Evolutionary conservation across 2,329 filamentous ascomycete genomes (phyloP).

Genomic region (Hymenoscyphus infarciens): DNA sequence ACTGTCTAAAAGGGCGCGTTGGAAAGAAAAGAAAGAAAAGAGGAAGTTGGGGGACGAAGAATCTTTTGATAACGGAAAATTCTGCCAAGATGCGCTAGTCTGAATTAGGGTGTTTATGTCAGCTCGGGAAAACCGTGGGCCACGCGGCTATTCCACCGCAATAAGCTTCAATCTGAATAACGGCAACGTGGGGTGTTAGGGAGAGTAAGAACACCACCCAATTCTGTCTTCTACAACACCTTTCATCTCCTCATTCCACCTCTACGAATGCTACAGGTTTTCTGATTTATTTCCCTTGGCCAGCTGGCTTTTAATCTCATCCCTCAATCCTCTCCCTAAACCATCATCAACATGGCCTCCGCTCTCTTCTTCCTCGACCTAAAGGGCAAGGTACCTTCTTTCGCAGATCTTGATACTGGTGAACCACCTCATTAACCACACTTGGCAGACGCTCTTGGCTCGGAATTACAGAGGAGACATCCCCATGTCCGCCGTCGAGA

Average conservation of each 20-base stretch:
- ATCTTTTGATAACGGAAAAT: slow-evolving; percentile 21
- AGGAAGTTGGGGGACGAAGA: slow-evolving; percentile 29
- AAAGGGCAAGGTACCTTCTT: slow-evolving; percentile 85
- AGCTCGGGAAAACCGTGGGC: not conserved
- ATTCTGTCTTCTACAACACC: not conserved
- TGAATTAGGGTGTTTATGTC: not conserved
- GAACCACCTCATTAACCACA: slow-evolving; percentile 23
- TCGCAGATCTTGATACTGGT: slow-evolving; percentile 10
- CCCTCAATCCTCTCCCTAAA: slow-evolving; percentile 8
- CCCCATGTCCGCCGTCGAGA: slow-evolving; percentile 98
- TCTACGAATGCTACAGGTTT: slow-evolving; percentile 24
- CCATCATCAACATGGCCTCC: slow-evolving; percentile 70
- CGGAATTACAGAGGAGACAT: slow-evolving; percentile 98
- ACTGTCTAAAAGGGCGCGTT: slow-evolving; percentile 85
- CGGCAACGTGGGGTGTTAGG: slow-evolving; percentile 28
- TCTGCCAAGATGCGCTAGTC: slow-evolving; percentile 16
- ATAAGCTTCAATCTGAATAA: slow-evolving; percentile 19
- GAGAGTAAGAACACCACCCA: slow-evolving; percentile 8
- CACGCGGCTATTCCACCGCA: slow-evolving; percentile 17
- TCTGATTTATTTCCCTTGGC: slow-evolving; percentile 18
- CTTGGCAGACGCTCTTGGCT: slow-evolving; percentile 81
- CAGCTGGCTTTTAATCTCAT: slow-evolving; percentile 15
- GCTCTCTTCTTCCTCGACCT: slow-evolving; percentile 98
- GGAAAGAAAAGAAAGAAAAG: slow-evolving; percentile 41
- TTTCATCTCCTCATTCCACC: slow-evolving; percentile 12